Conservation (phyloP, 208 protist species). For the Trypanosoma mega region DNA sequence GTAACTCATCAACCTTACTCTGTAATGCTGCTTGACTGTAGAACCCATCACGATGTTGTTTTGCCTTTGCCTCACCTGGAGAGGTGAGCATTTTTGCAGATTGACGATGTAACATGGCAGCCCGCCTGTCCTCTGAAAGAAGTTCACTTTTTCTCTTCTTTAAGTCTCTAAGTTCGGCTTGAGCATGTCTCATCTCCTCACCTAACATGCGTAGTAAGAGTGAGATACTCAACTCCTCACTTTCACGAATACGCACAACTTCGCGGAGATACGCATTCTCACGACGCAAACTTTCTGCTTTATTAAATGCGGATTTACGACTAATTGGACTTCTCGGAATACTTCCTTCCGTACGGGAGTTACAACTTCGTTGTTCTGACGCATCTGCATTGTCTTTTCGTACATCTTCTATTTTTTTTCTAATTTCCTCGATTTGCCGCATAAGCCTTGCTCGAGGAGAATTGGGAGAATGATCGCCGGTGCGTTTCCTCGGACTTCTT, state of each 20-base stretch:
- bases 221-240: conserved; percentile 3
- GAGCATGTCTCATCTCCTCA: conserved; percentile 42
- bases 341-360: too few species aligned
- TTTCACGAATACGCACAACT: conserved; percentile 15
- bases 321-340: too few species aligned
- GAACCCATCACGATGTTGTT: conserved; percentile 65
- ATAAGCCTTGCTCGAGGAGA: too few species aligned
- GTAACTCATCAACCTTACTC: conserved; percentile 36
- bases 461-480: too few species aligned
- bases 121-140: conserved; percentile 53
- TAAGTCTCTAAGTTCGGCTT: conserved; percentile 40
- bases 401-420: too few species aligned
- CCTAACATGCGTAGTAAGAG: conserved; percentile 45
- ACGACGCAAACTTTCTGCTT: conserved; percentile 32
- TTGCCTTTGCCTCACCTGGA: conserved; percentile 35
- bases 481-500: too few species aligned
- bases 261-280: conserved; percentile 32
- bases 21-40: conserved; percentile 58
- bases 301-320: too few species aligned
- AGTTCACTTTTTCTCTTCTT: conserved; percentile 40
- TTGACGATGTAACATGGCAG: conserved; percentile 61
- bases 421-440: too few species aligned
- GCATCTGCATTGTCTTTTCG: too few species aligned
- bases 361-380: too few species aligned
- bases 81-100: conserved; percentile 39